Evolutionary conservation across 805 yeast genomes (phyloP), one percentile per base, ranked within the genome.

Genomic region (Yamadazyma laniorum): DNA sequence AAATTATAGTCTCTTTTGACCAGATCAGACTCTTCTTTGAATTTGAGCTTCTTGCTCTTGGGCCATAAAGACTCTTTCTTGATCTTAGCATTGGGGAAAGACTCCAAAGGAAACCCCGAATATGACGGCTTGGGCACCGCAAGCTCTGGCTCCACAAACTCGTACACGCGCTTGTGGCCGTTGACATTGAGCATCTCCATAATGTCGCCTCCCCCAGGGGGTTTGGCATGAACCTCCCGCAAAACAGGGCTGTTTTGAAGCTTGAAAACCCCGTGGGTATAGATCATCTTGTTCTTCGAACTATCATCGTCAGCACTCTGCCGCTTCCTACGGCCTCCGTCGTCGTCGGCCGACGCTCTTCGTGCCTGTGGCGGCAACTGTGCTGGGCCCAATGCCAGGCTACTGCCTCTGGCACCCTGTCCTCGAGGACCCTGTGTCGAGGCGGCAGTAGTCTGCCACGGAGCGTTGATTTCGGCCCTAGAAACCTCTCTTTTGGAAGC

Each of bases 101-200:
- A 70, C 46, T 79, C 86, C 37, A 88, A 59, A 3, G 93, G 83
- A 28, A 79, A 67, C 2, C 96, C 96, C 0, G 91, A 82, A 26
- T 78, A 77, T 8, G 74, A 71, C 29, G 85, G 79, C 8, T 63
- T 56, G 0, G 83, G 79, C 25, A 68, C 73, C 1, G 77, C 73
- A 23, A 70, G 56, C 13, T 67, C 70, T 2, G 90, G 89, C 50
- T 86, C 93, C 15, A 65, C 56, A 59, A 79, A 77, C 21, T 16
- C 32, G 4, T 11, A 3, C 16, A 17, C 19, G 11, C 3, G 28
- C 6, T 25, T 15, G 14, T 13, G 29, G 14, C 17, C 13, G 19
- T 29, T 22, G 29, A 8, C 18, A 7, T 29, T 25, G 4, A 29
- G 13, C 33, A 37, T 28, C 4, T 12, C 14, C n/a, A 25, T 25